Percentiles rank a stretch among this genome's conserved stretches.
Conservation (phyloP, 768 basidiomycete genomes). For the Boletus bicolor region DNA sequence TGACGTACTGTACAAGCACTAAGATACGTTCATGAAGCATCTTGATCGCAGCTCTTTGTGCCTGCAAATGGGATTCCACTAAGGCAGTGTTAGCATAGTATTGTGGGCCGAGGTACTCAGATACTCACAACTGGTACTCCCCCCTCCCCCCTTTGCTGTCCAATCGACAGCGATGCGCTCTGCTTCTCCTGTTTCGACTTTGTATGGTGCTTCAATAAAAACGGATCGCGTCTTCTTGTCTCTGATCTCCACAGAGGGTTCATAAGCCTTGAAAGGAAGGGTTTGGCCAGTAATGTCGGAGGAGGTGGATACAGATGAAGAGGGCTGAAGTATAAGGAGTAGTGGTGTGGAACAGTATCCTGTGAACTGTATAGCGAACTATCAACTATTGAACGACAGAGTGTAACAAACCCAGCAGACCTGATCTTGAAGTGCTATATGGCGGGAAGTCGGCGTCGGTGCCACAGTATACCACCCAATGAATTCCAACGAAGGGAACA, state of each 20-base stretch:
- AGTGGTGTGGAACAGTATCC: conserved; percentile 85
- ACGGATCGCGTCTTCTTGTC: conserved; percentile 73
- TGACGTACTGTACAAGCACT: conserved; percentile 83
- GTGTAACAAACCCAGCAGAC: conserved; percentile 34
- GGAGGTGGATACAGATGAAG: conserved; percentile 40
- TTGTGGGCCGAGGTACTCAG: not conserved
- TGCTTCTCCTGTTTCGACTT: conserved; percentile 95
- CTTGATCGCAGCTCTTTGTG: conserved; percentile 91
- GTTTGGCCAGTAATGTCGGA: conserved; percentile 62
- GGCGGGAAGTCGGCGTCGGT: conserved; percentile 62
- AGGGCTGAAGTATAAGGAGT: conserved; percentile 71
- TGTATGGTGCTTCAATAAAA: conserved; percentile 82
- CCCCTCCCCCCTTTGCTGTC: conserved; percentile 82
- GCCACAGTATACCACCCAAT: conserved; percentile 98
- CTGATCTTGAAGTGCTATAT: conserved; percentile 85
- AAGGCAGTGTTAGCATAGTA: conserved; percentile 6
- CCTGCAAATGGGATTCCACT: conserved; percentile 91
- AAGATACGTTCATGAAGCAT: conserved; percentile 94
- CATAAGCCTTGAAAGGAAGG: conserved; percentile 91
- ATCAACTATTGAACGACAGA: not conserved
- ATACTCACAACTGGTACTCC: conserved; percentile 72
- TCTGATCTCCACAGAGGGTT: conserved; percentile 82
- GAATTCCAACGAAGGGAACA: conserved; percentile 95
- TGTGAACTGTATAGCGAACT: conserved; percentile 57
- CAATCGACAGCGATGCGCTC: conserved; percentile 98